A percentile compares a stretch with the other conserved stretches of the same genome.
phyloP scores from a whole-genome alignment of 495 filamentous ascomycete genomes.

The Penicillium nucicola region DNA sequence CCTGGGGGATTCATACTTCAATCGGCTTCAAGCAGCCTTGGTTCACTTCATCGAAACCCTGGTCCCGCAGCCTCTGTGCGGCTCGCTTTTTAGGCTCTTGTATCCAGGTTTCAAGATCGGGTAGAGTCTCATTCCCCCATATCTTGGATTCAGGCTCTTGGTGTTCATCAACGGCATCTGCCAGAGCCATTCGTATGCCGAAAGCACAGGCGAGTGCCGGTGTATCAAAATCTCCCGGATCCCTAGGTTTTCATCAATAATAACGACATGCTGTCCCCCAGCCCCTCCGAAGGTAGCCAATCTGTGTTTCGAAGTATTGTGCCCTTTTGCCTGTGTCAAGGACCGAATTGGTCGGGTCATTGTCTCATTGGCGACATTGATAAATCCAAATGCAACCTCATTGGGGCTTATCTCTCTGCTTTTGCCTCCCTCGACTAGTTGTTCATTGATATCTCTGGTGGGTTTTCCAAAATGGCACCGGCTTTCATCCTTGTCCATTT shows the following conservation, averaged over 20 bases:
- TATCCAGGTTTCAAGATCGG: slow-evolving; percentile 17
- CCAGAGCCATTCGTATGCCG: slow-evolving; percentile 94
- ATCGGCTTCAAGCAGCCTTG: slow-evolving; percentile 90
- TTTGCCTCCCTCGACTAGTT: slow-evolving; percentile 25
- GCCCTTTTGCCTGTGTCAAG: slow-evolving; percentile 88
- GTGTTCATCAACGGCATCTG: slow-evolving; percentile 89
- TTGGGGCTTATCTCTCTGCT: slow-evolving; percentile 71
- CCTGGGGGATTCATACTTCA: slow-evolving; percentile 74
- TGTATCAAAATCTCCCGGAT: slow-evolving; percentile 87
- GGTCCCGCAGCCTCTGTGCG: slow-evolving; percentile 16
- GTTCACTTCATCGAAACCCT: slow-evolving; percentile 58
- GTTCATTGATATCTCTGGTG: slow-evolving; percentile 69
- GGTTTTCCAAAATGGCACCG: slow-evolving; percentile 66
- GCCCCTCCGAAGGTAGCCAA: slow-evolving; percentile 93
- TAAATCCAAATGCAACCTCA: slow-evolving; percentile 74
- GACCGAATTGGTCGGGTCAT: slow-evolving; percentile 94
- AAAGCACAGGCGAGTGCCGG: slow-evolving; percentile 89
- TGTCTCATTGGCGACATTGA: slow-evolving; percentile 81
- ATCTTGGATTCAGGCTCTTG: slow-evolving; percentile 78
- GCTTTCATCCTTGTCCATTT: slow-evolving; percentile 69
- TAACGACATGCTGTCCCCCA: slow-evolving; percentile 92
- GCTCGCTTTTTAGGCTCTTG: slow-evolving; percentile 16
- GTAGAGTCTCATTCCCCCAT: slow-evolving; percentile 18
- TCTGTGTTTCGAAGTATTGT: slow-evolving; percentile 85
- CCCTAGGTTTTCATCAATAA: slow-evolving; percentile 87